A percentile compares a stretch with the other conserved stretches of the same genome.
Evolutionary conservation across 2,329 filamentous ascomycete species (phyloP).

Genomic region (Fusarium compactum): DNA sequence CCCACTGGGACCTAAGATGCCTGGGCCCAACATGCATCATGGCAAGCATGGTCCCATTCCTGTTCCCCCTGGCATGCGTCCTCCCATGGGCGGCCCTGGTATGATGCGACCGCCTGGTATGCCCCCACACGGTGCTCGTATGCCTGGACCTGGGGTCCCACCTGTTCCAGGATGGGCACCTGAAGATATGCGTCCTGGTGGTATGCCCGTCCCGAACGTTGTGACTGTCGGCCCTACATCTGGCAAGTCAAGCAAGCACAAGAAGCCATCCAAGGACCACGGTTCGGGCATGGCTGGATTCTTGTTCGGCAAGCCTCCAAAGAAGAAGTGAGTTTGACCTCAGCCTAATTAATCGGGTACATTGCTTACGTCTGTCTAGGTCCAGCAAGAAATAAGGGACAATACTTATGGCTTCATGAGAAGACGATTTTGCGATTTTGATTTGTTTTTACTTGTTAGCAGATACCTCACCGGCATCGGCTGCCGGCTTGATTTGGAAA

Average conservation of each 20-base stretch:
- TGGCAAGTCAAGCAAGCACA: constrained; percentile 41
- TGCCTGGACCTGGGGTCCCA: constrained; percentile 25
- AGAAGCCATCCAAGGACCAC: constrained; percentile 37
- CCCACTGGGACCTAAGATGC: constrained; percentile 41
- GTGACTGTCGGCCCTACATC: constrained; percentile 38
- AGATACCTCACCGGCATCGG: constrained; percentile 46
- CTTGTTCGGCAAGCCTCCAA: constrained; percentile 47
- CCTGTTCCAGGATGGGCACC: constrained; percentile 42
- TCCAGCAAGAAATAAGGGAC: constrained; percentile 43
- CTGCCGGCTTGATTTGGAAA: constrained; percentile 40
- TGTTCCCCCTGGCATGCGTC: constrained; percentile 2
- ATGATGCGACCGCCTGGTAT: constrained; percentile 28
- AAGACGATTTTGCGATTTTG: constrained; percentile 40
- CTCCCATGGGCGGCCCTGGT: constrained; percentile 7
- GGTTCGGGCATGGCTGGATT: constrained; percentile 41
- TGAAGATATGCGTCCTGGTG: constrained; percentile 8
- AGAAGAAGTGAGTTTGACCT: constrained; percentile 49
- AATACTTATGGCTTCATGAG: constrained; percentile 20
- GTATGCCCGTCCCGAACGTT: constrained; percentile 34
- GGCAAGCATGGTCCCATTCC: constrained; percentile 31
- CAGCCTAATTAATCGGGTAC: neutral
- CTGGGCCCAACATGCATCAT: constrained; percentile 30
- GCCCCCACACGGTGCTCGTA: constrained; percentile 4
- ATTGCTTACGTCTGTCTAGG: constrained; percentile 25
- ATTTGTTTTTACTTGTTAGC: constrained; percentile 40